These are phyloP conservation scores for Solanum tarijense DNA, from an alignment of 257 asterid genomes.

Conservation along the genomic window DNA sequence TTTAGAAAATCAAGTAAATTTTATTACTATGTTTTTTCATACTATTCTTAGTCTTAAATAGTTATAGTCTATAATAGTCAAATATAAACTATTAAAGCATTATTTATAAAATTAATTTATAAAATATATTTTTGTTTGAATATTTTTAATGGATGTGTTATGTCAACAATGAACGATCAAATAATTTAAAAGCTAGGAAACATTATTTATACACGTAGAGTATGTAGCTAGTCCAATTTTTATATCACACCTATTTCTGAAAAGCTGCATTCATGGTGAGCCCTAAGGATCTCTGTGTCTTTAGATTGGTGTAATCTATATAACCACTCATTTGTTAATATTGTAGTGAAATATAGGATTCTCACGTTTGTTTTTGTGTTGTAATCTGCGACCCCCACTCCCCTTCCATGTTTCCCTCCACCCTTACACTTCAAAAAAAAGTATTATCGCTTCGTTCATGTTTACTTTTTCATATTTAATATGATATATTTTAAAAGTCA, in stretches of 20 bases:
- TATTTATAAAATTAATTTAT: too few species aligned
- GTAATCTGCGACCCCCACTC: background rate
- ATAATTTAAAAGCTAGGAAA: background rate
- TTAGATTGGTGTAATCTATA: background rate
- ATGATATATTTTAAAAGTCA: too few species aligned
- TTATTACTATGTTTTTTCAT: background rate
- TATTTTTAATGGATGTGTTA: background rate
- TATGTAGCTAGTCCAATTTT: background rate
- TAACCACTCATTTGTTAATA: background rate
- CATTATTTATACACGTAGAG: background rate
- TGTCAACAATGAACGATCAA: background rate
- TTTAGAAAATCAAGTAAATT: background rate
- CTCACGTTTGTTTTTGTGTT: background rate
- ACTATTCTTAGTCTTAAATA: background rate
- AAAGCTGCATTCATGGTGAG: background rate
- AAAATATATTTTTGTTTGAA: too few species aligned
- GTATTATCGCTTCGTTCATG: fast-evolving
- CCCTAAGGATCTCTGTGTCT: background rate
- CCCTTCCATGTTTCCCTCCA: conserved; percentile 1
- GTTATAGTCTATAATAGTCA: background rate
- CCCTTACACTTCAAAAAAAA: background rate
- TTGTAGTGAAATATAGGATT: background rate
- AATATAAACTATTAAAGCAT: background rate
- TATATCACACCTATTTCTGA: background rate
- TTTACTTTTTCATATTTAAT: background rate